These are phyloP conservation scores for Pleomassaria siparia DNA, from an alignment of 2,329 filamentous ascomycete genomes.

Conservation along the genomic window DNA sequence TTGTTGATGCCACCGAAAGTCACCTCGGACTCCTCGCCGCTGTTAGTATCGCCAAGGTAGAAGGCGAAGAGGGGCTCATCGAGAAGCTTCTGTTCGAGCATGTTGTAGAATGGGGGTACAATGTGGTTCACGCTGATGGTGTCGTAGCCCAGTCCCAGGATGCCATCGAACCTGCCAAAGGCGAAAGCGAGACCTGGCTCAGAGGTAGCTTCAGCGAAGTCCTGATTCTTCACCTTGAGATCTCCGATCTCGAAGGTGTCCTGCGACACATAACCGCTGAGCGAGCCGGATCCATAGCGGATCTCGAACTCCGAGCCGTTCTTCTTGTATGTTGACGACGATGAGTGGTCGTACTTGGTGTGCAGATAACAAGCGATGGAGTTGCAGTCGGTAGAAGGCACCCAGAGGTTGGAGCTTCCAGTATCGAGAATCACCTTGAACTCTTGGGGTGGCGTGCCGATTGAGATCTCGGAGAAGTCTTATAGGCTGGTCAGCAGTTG, in stretches of 20 bases:
- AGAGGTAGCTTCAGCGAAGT: conserved; percentile 93
- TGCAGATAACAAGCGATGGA: conserved; percentile 99
- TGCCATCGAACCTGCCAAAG: conserved; percentile 96
- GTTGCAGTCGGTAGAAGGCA: conserved; percentile 83
- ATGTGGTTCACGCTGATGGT: conserved; percentile 97
- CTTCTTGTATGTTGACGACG: conserved; percentile 88
- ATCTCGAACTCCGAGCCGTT: conserved; percentile 94
- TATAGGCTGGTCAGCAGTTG: conserved; percentile 19
- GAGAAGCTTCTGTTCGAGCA: conserved; percentile 85
- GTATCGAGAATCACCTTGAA: conserved; percentile 99
- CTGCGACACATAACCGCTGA: conserved; percentile 91
- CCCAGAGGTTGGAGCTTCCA: conserved; percentile 98
- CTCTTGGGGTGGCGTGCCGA: conserved; percentile 86
- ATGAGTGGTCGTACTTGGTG: conserved; percentile 89
- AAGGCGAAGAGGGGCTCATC: conserved; percentile 96
- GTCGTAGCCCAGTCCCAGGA: conserved; percentile 91
- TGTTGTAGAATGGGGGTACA: conserved; percentile 92
- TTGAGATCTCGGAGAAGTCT: conserved; percentile 94
- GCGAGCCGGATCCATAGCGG: conserved; percentile 88
- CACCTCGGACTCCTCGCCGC: conserved; percentile 77
- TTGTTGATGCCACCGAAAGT: conserved; percentile 88
- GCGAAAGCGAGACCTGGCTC: conserved; percentile 97
- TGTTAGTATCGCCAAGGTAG: conserved; percentile 79
- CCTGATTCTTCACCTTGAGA: conserved; percentile 81
- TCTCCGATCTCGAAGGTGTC: conserved; percentile 88